These are phyloP conservation scores for Alternaria sp. DNA, from an alignment of 2,329 filamentous ascomycete genomes.

Conservation along the genomic window DNA sequence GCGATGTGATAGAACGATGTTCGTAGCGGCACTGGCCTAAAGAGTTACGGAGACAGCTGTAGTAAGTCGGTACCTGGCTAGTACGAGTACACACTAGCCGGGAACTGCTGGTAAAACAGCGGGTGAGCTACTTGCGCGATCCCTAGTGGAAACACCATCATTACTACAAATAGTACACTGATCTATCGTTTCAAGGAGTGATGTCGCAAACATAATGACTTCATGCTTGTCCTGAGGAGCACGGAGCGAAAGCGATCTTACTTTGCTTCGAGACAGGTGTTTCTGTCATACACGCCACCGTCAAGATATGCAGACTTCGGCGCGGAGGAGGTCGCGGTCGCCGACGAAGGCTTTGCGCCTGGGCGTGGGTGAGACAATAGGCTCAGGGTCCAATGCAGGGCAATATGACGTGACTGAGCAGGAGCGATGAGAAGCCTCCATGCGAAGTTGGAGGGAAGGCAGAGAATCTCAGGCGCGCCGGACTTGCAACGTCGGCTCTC, in stretches of 20 bases:
- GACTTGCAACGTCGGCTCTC: slow-evolving; percentile 35
- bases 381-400: slow-evolving; percentile 7
- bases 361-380: background rate
- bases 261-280: background rate
- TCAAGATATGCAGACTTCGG: slow-evolving; percentile 12
- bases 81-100: background rate
- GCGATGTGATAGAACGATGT: background rate
- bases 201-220: background rate
- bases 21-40: background rate
- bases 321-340: slow-evolving; percentile 11
- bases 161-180: background rate
- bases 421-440: background rate
- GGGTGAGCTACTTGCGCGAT: background rate
- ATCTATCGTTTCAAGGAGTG: slow-evolving; percentile 4
- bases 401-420: slow-evolving; percentile 12
- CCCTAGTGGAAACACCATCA: background rate
- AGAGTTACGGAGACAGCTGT: background rate
- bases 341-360: slow-evolving; percentile 11
- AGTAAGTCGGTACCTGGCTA: background rate
- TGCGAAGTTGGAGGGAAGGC: slow-evolving; percentile 4
- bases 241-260: background rate
- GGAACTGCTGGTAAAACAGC: background rate
- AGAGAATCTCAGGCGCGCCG: slow-evolving; percentile 11
- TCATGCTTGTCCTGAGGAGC: background rate
- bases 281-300: background rate